Percentiles rank a stretch among this genome's conserved stretches.
These are phyloP conservation scores for Penicilliopsis zonata DNA, from an alignment of 495 filamentous ascomycete species.

Conservation along the genomic window DNA sequence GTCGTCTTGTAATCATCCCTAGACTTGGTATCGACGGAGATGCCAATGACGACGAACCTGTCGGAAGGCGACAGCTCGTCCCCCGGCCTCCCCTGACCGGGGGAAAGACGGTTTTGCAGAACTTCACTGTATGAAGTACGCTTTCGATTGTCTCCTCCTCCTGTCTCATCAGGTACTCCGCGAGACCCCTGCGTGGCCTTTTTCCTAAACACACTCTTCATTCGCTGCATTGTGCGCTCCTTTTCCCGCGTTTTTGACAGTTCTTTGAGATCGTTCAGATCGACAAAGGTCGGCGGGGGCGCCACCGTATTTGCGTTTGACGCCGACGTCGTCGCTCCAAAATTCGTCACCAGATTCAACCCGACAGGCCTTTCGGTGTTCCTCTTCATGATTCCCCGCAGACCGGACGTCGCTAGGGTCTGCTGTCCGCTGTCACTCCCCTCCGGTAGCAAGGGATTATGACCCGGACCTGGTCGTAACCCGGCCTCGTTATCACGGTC, in stretches of 20 bases:
- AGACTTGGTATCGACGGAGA: conserved; percentile 47
- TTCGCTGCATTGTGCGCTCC: conserved; percentile 17
- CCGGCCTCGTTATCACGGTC: conserved; percentile 18
- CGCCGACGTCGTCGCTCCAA: too few species aligned
- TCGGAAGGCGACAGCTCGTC: conserved; percentile 65
- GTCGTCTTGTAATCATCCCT: conserved; percentile 17
- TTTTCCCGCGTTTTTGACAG: conserved; percentile 24
- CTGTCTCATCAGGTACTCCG: conserved; percentile 9
- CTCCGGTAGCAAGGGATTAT: conserved; percentile 3
- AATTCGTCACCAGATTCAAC: conserved; percentile 52
- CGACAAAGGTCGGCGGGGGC: conserved; percentile 16
- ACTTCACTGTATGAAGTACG: conserved; percentile 6
- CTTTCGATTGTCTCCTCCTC: conserved; percentile 3
- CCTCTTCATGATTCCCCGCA: conserved; percentile 21
- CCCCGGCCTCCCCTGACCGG: conserved; percentile 6
- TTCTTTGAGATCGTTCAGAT: conserved; percentile 28
- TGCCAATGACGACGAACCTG: conserved; percentile 67
- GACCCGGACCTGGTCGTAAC: conserved; percentile 5
- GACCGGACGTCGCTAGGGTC: not conserved
- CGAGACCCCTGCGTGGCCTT: conserved; percentile 9
- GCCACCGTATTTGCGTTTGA: conserved; percentile 5
- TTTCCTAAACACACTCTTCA: conserved; percentile 16
- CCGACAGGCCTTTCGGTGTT: conserved; percentile 42
- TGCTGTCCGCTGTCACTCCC: not conserved
- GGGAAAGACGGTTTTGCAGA: not conserved